Percentiles rank a stretch among this genome's conserved stretches.
Evolutionary conservation across 129 eudicot species (phyloP).

Genomic region (Flaveria robusta): DNA sequence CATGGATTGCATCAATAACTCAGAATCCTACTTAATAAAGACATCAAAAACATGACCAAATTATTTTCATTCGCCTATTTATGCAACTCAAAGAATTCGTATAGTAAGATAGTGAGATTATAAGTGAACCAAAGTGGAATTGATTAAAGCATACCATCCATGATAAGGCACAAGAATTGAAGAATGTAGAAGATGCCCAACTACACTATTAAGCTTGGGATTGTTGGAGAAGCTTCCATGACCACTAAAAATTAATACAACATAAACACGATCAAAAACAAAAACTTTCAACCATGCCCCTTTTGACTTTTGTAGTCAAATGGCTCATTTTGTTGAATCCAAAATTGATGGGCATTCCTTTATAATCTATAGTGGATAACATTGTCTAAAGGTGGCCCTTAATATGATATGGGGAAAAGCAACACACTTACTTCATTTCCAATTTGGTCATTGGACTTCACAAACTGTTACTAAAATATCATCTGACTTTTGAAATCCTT

Average conservation of each 20-base stretch:
- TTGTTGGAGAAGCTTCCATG: slow-evolving; percentile 64
- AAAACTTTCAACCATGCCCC: slow-evolving; percentile 7
- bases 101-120: slow-evolving; percentile 11
- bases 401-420: not conserved
- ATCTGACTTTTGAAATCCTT: not conserved
- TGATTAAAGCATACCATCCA: slow-evolving; percentile 54
- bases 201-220: slow-evolving; percentile 59
- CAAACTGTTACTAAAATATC: not conserved
- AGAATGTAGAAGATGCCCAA: slow-evolving; percentile 71
- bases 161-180: slow-evolving; percentile 70
- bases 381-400: not conserved
- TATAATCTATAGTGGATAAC: not conserved
- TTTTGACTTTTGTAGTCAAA: slow-evolving; percentile 10
- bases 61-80: not conserved
- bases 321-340: not conserved
- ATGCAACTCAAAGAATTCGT: not conserved
- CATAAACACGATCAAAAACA: slow-evolving; percentile 20
- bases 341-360: slow-evolving; percentile 2
- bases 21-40: not conserved
- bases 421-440: not conserved
- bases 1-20: not conserved
- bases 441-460: not conserved
- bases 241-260: slow-evolving; percentile 43
- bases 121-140: slow-evolving; percentile 20
- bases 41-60: not conserved